A percentile compares a stretch with the other conserved stretches of the same genome.
phyloP scores from a whole-genome alignment of 768 basidiomycete species.

The Tylopilus plumbeoviolaceoides region DNA sequence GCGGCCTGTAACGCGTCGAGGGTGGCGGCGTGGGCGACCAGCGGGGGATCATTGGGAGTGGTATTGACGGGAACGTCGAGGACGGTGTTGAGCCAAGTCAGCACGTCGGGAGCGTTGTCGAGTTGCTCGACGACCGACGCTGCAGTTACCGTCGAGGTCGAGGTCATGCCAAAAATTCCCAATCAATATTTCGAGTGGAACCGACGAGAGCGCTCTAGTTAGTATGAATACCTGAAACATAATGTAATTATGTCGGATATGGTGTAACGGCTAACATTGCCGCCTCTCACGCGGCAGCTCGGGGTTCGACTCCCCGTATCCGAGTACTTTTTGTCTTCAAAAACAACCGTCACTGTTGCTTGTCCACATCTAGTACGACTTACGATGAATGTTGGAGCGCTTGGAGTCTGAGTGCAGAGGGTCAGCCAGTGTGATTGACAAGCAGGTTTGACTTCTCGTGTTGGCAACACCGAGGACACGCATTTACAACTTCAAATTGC shows the following conservation, averaged over 20 bases:
- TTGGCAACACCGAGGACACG: too few relatives aligned
- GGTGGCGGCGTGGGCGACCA: slow-evolving; percentile 60
- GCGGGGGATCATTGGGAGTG: slow-evolving; percentile 28
- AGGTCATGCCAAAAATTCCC: slow-evolving; percentile 16
- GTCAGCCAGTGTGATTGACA: too few relatives aligned
- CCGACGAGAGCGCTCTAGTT: too few relatives aligned
- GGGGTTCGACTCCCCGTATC: slow-evolving; percentile 37
- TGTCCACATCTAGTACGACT: too few relatives aligned
- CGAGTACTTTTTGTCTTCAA: slow-evolving; percentile 17
- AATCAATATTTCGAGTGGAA: background rate
- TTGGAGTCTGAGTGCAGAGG: too few relatives aligned
- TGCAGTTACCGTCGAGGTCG: slow-evolving; percentile 24
- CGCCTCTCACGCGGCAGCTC: slow-evolving; percentile 54
- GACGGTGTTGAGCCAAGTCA: slow-evolving; percentile 71
- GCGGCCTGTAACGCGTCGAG: slow-evolving; percentile 71
- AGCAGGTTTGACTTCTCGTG: too few relatives aligned
- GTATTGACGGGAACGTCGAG: slow-evolving; percentile 40
- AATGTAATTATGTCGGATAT: slow-evolving; percentile 36
- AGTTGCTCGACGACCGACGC: slow-evolving; percentile 50
- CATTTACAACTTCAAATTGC: too few relatives aligned
- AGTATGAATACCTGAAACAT: background rate
- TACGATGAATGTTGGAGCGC: too few relatives aligned
- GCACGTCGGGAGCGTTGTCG: slow-evolving; percentile 56
- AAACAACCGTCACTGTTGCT: too few relatives aligned
- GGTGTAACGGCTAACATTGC: slow-evolving; percentile 68